These are phyloP conservation scores for Fomitiporia mediterranea DNA, from an alignment of 1,284 basidiomycete species.

Conservation along the genomic window DNA sequence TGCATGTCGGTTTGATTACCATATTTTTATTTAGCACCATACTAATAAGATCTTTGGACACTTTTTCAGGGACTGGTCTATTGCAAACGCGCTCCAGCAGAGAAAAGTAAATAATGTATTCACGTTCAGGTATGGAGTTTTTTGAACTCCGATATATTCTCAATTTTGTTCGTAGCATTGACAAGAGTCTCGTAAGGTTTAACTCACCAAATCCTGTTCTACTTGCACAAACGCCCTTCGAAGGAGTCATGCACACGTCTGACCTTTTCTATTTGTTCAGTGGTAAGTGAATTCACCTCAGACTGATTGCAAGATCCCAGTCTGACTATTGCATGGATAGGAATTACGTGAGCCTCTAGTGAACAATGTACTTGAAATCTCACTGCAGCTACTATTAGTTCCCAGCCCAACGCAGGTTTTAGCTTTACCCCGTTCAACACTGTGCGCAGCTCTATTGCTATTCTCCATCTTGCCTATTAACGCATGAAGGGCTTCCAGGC, in stretches of 20 bases:
- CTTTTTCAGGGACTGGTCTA: constrained; percentile 36
- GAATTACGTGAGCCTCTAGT: constrained; percentile 32
- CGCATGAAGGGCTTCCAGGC: constrained; percentile 28
- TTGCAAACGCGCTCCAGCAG: constrained; percentile 32
- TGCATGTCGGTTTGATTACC: constrained; percentile 37
- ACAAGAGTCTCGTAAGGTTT: background rate
- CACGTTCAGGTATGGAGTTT: constrained; percentile 27
- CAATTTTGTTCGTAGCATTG: too few species aligned
- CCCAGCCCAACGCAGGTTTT: constrained; percentile 33
- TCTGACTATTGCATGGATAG: too few species aligned
- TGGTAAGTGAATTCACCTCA: constrained; percentile 27
- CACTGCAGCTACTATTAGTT: constrained; percentile 20
- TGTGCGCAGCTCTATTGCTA: constrained; percentile 26
- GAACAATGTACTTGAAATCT: constrained; percentile 16
- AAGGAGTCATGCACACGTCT: constrained; percentile 41
- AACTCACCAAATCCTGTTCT: constrained; percentile 38
- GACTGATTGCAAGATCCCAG: too few species aligned
- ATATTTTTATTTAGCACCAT: background rate
- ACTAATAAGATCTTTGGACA: background rate
- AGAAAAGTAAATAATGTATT: constrained; percentile 34
- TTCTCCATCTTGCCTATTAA: constrained; percentile 1
- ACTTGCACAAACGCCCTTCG: constrained; percentile 34
- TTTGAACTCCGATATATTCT: background rate
- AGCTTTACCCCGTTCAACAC: constrained; percentile 37
- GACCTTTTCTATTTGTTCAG: constrained; percentile 43